Evolutionary conservation across 176 grass and related monocot genomes (phyloP).

Genomic region (Rhynchospora tenuis): DNA sequence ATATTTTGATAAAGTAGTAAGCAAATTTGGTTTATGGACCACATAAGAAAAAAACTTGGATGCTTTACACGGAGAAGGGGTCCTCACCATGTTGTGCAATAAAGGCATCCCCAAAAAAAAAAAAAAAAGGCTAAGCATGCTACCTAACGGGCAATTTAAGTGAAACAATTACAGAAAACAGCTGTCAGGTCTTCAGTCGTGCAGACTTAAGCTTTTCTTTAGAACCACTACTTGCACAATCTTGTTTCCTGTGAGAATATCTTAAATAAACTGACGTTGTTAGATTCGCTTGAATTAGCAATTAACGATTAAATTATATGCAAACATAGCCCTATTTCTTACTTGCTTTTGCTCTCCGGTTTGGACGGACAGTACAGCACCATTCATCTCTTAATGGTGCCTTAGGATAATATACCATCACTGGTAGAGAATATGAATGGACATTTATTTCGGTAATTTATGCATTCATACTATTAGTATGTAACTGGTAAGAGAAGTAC

Average conservation of each 20-base stretch:
- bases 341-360: background rate
- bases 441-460: background rate
- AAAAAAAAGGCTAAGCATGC: background rate
- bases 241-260: background rate
- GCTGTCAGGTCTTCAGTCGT: background rate
- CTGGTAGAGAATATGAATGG: background rate
- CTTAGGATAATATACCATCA: background rate
- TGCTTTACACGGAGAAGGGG: background rate
- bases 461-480: background rate
- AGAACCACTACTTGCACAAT: background rate
- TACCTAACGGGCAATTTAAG: constrained; percentile 2
- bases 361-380: background rate
- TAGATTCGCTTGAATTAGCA: background rate
- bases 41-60: background rate
- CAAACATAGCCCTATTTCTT: background rate
- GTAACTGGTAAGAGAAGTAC: background rate
- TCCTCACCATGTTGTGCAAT: constrained; percentile 20
- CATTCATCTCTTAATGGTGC: background rate
- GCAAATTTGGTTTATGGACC: background rate
- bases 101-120: background rate
- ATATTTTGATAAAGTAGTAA: background rate
- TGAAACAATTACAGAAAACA: background rate
- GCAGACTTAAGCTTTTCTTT: background rate
- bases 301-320: background rate
- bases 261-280: background rate